A percentile compares a stretch with the other conserved stretches of the same genome.
These are phyloP conservation scores for Ocimum tenuiflorum DNA, from an alignment of 257 asterid genomes.

Conservation along the genomic window DNA sequence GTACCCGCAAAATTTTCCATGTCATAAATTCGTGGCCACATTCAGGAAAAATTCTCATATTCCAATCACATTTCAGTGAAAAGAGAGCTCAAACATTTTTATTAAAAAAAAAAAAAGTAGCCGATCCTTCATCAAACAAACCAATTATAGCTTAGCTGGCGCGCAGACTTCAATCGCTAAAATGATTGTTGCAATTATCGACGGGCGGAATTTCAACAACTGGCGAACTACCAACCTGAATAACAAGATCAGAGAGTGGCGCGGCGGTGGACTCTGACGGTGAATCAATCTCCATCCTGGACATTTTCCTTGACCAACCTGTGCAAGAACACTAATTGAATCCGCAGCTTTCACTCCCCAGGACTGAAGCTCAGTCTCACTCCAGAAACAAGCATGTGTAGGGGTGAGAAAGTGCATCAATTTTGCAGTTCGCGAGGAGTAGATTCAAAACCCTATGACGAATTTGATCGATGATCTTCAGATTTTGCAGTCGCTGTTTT, in stretches of 20 bases:
- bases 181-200: neutral
- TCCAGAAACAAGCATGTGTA: slow-evolving; percentile 13
- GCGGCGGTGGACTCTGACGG: slow-evolving; percentile 31
- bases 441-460: slow-evolving; percentile 35
- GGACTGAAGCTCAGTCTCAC: slow-evolving; percentile 41
- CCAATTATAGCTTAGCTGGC: neutral
- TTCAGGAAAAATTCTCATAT: neutral
- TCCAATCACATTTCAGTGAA: slow-evolving; percentile 13
- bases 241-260: slow-evolving; percentile 39
- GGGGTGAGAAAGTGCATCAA: slow-evolving; percentile 18
- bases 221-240: slow-evolving; percentile 39
- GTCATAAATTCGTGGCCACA: neutral
- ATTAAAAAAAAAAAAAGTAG: neutral
- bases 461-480: slow-evolving; percentile 20
- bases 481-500: slow-evolving; percentile 1
- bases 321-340: slow-evolving; percentile 36
- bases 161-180: slow-evolving; percentile 11
- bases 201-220: neutral
- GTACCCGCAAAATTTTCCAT: neutral
- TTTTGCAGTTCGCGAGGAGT: slow-evolving; percentile 2
- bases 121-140: neutral
- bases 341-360: slow-evolving; percentile 49
- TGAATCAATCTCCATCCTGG: slow-evolving; percentile 60
- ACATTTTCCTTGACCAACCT: slow-evolving; percentile 47
- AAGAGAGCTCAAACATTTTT: neutral